Base-by-base conservation (phyloP, 768 basidiomycete species). In the Imleria badia region DNA sequence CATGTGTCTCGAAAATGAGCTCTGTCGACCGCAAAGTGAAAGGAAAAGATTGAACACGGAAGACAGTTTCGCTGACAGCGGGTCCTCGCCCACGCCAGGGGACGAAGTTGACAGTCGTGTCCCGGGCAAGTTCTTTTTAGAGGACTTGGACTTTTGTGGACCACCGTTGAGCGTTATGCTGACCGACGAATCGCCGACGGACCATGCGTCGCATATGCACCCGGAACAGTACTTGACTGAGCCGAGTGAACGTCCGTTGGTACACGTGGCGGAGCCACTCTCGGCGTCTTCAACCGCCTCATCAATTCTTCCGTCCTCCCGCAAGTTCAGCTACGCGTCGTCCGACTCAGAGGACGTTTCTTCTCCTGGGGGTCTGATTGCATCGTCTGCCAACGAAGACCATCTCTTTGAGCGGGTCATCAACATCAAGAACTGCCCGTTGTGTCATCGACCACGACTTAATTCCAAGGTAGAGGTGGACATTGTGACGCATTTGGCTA, bases 401-500 rank as follows among this genome's bases (percentile, higher is more conserved):
- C 76, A 79, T 13, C 63, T 74, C 7, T 74, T 86, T 46, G 92
- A 98, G 70, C 82, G 94, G 7, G 86, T 99, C 29, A 95, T 98
- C 76, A 98, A 98, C 67, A 85, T 99, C 61, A 90, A 89, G 78
- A 89, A 84, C 52, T 99, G 96, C 67, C 96, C 96, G 1, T 70
- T 99, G 41, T 99, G 96, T 66, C 94, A 94, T 67, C 84, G 93
- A 12, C 89, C 92, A 3, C 76, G 94, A 41, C 65, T 98, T 62
- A 89, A 82, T 71, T 81, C 83, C 49, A 94, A 94, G 69, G 91
- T 86, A 1, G 97, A 98, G 71, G 78, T 94, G 63, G 95, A 97
- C 67, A 97, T 98, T 64, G 78, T 99, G 48, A 98, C 97, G 22
- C 96, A 99, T 70, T 73, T 99, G n/a, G 97, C 94, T 1, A 84